Evolutionary conservation across 2,329 filamentous ascomycete species (phyloP).

Genomic region (Sporothrix curviconia): DNA sequence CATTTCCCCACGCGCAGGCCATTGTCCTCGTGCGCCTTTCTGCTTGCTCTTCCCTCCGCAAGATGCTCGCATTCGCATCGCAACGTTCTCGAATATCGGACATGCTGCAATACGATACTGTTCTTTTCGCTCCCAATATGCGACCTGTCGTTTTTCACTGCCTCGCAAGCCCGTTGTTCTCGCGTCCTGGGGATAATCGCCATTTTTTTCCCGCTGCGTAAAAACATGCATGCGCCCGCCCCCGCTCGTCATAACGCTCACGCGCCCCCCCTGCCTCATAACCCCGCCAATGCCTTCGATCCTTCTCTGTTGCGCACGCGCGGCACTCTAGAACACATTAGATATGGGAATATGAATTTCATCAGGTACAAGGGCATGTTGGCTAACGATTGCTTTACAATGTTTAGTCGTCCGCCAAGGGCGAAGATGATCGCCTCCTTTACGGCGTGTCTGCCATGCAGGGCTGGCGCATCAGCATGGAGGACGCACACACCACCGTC

Average conservation of each 20-base stretch:
- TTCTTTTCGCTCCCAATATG: too few species aligned
- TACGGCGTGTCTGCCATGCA: constrained; percentile 98
- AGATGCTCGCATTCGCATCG: neutral
- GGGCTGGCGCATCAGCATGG: constrained; percentile 99
- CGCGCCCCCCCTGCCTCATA: neutral
- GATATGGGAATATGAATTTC: neutral
- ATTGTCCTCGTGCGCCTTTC: constrained; percentile 7
- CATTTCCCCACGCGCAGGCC: neutral
- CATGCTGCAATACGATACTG: too few species aligned
- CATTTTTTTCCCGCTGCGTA: neutral
- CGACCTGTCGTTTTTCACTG: too few species aligned
- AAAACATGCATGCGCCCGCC: neutral
- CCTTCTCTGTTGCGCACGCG: neutral
- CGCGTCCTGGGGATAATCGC: neutral
- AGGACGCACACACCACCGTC: constrained; percentile 85
- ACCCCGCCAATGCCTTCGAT: neutral
- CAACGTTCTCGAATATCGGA: too few species aligned
- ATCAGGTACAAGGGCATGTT: too few species aligned
- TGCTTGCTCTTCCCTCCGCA: neutral
- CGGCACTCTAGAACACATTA: neutral
- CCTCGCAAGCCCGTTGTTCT: too few species aligned
- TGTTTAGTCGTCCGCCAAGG: constrained; percentile 72
- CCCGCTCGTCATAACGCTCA: constrained; percentile 3
- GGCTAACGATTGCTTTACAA: constrained; percentile 8
- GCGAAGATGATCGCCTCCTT: constrained; percentile 85